These are phyloP conservation scores for Luffa acutangula DNA, from an alignment of 306 rosid genomes.

Conservation along the genomic window DNA sequence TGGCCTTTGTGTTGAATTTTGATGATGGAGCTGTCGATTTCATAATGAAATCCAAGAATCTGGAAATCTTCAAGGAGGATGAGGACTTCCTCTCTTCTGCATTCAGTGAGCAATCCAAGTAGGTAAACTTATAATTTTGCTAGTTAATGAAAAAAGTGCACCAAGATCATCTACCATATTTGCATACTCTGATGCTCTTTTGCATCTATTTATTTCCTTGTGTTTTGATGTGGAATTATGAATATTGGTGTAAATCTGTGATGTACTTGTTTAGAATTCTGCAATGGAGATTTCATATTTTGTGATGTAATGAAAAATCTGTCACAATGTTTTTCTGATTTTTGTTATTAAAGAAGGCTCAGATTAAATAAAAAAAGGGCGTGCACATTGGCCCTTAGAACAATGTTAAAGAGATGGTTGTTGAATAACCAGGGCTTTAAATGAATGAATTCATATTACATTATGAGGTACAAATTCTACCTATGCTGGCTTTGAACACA, in stretches of 20 bases:
- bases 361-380: neutral
- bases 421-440: neutral
- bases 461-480: neutral
- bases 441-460: neutral
- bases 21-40: constrained; percentile 39
- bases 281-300: neutral
- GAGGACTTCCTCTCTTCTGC: constrained; percentile 34
- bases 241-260: neutral
- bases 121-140: neutral
- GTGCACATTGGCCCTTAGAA: neutral
- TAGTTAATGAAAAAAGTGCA: neutral
- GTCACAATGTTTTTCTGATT: neutral
- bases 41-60: constrained; percentile 52
- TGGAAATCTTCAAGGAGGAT: constrained; percentile 55
- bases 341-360: neutral
- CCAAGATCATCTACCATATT: neutral
- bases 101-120: constrained; percentile 16
- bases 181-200: neutral
- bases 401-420: neutral
- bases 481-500: neutral
- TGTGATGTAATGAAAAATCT: neutral
- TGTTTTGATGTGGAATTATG: neutral
- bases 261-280: neutral
- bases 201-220: neutral
- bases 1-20: constrained; percentile 44